phyloP scores from a whole-genome alignment of 73 alveolate species.

The Paramecium tetraurelia region DNA sequence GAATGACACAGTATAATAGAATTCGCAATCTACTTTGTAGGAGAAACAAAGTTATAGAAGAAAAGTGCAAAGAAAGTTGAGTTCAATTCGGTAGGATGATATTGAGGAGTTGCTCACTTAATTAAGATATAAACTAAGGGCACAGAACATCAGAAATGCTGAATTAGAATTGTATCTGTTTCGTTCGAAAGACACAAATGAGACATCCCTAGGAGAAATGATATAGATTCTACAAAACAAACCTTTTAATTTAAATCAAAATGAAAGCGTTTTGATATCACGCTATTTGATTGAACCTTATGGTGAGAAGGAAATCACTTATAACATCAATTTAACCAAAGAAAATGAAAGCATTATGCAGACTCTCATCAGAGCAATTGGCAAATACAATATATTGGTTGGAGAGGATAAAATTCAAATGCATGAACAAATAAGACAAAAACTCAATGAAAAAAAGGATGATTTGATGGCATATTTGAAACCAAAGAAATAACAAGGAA shows the following conservation, averaged over 20 bases:
- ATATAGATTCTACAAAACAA: neutral
- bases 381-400: neutral
- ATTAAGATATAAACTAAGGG: slow-evolving; percentile 38
- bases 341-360: neutral
- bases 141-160: neutral
- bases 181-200: neutral
- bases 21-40: neutral
- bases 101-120: slow-evolving; percentile 1
- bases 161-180: slow-evolving; percentile 20
- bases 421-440: slow-evolving; percentile 4
- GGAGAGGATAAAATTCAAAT: slow-evolving; percentile 8
- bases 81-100: slow-evolving; percentile 5
- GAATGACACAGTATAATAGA: neutral
- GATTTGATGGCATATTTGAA: neutral
- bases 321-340: neutral
- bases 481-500: slow-evolving; percentile 18
- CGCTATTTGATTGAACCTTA: slow-evolving; percentile 40
- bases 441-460: slow-evolving; percentile 8
- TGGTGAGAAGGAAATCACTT: slow-evolving; percentile 43
- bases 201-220: slow-evolving; percentile 22
- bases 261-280: slow-evolving; percentile 4
- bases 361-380: neutral
- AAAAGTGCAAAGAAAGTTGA: neutral
- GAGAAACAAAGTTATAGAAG: neutral
- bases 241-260: slow-evolving; percentile 13